Conservation (phyloP, 2,329 filamentous ascomycete species). For the Chrysoporthe austroafricana region DNA sequence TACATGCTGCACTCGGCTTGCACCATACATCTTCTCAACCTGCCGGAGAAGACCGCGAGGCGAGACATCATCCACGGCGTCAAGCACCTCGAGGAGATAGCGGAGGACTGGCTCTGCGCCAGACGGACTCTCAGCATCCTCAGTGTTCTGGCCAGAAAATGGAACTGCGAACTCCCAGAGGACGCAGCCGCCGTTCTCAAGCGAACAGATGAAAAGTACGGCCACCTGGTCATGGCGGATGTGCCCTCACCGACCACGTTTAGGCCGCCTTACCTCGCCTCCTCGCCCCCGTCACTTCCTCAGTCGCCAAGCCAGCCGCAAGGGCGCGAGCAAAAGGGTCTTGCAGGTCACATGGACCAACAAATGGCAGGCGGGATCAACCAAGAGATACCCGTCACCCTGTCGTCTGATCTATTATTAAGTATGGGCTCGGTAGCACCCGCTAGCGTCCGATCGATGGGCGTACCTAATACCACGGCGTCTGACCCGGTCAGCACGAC, state of each 20-base stretch:
- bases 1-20: conserved; percentile 95
- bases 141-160: conserved; percentile 83
- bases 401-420: conserved; percentile 37
- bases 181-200: conserved; percentile 79
- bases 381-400: conserved; percentile 33
- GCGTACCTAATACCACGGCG: conserved; percentile 23
- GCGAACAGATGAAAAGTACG: conserved; percentile 79
- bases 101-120: conserved; percentile 91
- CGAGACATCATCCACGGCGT: conserved; percentile 89
- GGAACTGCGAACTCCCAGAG: conserved; percentile 83
- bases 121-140: conserved; percentile 84
- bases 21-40: conserved; percentile 90
- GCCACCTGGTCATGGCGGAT: conserved; percentile 67
- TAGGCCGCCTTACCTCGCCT: conserved; percentile 31
- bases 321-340: conserved; percentile 39
- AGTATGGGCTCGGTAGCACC: conserved; percentile 33
- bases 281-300: conserved; percentile 33
- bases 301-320: conserved; percentile 31
- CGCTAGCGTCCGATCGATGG: conserved; percentile 31
- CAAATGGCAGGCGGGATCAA: conserved; percentile 26
- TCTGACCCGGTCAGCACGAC: conserved; percentile 25
- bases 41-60: conserved; percentile 88
- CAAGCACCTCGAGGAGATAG: conserved; percentile 92
- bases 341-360: conserved; percentile 40
- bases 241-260: conserved; percentile 57